Percentiles rank a stretch among this genome's conserved stretches.
These are phyloP conservation scores for Aspergillus olivimuriae DNA, from an alignment of 495 filamentous ascomycete species.

Conservation along the genomic window DNA sequence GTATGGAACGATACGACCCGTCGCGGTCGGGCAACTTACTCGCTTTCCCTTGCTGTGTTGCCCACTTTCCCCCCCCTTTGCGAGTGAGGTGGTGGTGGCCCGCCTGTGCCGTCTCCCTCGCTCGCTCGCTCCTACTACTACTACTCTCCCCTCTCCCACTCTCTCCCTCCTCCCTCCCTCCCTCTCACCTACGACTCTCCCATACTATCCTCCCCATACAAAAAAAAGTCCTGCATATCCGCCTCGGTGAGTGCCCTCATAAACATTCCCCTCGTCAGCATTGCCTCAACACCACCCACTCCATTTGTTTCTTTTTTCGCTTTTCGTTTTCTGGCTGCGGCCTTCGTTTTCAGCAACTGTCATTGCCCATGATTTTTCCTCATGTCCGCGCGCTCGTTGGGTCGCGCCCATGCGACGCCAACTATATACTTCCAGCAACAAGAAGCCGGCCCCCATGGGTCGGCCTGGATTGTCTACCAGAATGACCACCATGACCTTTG, in stretches of 20 bases:
- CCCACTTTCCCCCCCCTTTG: slow-evolving; percentile 20
- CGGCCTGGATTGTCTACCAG: slow-evolving; percentile 8
- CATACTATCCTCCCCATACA: slow-evolving; percentile 42
- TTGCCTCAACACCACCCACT: slow-evolving; percentile 28
- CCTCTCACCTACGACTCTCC: slow-evolving; percentile 39
- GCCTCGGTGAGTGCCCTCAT: slow-evolving; percentile 28
- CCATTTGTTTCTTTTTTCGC: slow-evolving; percentile 19
- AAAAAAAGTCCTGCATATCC: slow-evolving; percentile 44
- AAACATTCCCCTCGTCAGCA: slow-evolving; percentile 18
- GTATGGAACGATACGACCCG: slow-evolving; percentile 18
- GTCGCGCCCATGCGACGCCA: slow-evolving; percentile 21
- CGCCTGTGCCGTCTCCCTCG: slow-evolving; percentile 23
- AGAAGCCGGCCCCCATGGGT: slow-evolving; percentile 6
- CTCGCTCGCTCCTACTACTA: slow-evolving; percentile 47
- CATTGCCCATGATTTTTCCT: slow-evolving; percentile 8
- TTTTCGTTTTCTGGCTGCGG: slow-evolving; percentile 12
- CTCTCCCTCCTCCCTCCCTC: slow-evolving; percentile 28
- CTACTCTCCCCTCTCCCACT: slow-evolving; percentile 38
- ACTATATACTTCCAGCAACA: slow-evolving; percentile 15
- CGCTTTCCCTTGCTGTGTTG: slow-evolving; percentile 20
- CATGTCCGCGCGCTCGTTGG: slow-evolving; percentile 15
- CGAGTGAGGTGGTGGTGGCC: slow-evolving; percentile 17
- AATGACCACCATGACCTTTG: slow-evolving; percentile 11
- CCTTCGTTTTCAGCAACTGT: slow-evolving; percentile 16
- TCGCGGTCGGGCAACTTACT: slow-evolving; percentile 10